Conservation (phyloP, 352 stramenopile genomes). For the Phytophthora pisi region DNA sequence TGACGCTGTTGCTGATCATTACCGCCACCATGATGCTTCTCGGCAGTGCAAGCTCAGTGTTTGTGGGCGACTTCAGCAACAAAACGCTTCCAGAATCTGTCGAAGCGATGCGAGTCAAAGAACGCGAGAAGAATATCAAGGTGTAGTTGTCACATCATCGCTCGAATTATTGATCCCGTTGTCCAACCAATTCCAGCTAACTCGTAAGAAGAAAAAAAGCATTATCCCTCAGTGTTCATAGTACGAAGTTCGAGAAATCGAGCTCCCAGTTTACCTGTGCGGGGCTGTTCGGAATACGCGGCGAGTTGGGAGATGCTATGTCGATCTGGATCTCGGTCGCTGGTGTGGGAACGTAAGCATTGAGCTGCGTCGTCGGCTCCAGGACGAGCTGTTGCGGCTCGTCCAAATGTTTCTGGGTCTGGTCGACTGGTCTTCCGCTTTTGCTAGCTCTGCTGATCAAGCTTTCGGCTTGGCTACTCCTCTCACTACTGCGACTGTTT, state of each 20-base stretch:
- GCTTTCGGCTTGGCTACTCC: not conserved
- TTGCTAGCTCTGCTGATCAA: not conserved
- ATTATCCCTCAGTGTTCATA: slow-evolving; percentile 2
- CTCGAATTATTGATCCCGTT: too few relatives aligned
- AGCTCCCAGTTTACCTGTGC: slow-evolving; percentile 54
- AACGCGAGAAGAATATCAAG: slow-evolving; percentile 2
- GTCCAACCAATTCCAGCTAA: slow-evolving; percentile 8
- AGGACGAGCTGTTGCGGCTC: not conserved
- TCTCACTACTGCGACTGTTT: slow-evolving; percentile 2
- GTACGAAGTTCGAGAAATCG: slow-evolving; percentile 67
- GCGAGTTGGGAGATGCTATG: not conserved
- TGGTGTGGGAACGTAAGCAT: not conserved
- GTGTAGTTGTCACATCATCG: not conserved
- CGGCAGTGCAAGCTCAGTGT: slow-evolving; percentile 60
- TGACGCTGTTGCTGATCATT: slow-evolving; percentile 75
- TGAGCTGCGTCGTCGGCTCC: not conserved
- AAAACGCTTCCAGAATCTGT: slow-evolving; percentile 61
- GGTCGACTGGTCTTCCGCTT: not conserved
- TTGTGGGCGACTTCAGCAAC: slow-evolving; percentile 66
- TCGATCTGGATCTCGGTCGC: not conserved
- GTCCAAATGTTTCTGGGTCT: not conserved
- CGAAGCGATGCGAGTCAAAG: slow-evolving; percentile 55
- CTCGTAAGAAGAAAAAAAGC: not conserved
- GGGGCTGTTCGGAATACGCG: slow-evolving; percentile 19
- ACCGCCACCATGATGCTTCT: slow-evolving; percentile 86